Evolutionary conservation across 345 rosid genomes (phyloP).

Genomic region (Melastoma malabathricum): DNA sequence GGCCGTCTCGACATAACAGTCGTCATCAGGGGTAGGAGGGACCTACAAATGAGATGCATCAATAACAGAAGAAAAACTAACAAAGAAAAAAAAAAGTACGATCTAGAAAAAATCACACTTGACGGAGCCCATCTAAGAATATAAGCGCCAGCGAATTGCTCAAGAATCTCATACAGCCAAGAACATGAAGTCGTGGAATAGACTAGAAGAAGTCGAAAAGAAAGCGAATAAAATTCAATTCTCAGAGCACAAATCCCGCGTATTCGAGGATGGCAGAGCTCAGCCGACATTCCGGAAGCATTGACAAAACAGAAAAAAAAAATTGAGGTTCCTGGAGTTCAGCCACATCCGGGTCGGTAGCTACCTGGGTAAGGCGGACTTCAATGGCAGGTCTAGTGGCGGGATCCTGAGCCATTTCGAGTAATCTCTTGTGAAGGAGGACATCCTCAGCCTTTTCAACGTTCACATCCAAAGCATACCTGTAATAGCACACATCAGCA

Average conservation of each 20-base stretch:
- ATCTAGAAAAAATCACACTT: no score
- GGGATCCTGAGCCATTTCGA: conserved; percentile 33
- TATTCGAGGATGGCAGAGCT: no score
- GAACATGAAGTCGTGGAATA: no score
- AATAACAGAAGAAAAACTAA: neutral
- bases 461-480: conserved; percentile 57
- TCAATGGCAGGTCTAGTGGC: conserved; percentile 45
- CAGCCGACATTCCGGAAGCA: no score
- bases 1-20: conserved; percentile 12
- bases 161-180: no score
- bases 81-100: neutral
- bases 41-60: conserved; percentile 18
- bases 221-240: no score
- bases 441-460: conserved; percentile 55
- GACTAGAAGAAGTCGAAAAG: no score
- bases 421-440: conserved; percentile 49
- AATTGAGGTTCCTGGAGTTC: no score
- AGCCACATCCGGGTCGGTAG: neutral
- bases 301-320: no score
- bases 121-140: no score
- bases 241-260: no score
- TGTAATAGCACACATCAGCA: conserved; percentile 6
- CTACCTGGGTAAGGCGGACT: conserved; percentile 50
- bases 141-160: no score
- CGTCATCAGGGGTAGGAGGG: conserved; percentile 17